A percentile compares a stretch with the other conserved stretches of the same genome.
Conservation (phyloP, 495 filamentous ascomycete genomes). For the Corynascus novoguineensis region DNA sequence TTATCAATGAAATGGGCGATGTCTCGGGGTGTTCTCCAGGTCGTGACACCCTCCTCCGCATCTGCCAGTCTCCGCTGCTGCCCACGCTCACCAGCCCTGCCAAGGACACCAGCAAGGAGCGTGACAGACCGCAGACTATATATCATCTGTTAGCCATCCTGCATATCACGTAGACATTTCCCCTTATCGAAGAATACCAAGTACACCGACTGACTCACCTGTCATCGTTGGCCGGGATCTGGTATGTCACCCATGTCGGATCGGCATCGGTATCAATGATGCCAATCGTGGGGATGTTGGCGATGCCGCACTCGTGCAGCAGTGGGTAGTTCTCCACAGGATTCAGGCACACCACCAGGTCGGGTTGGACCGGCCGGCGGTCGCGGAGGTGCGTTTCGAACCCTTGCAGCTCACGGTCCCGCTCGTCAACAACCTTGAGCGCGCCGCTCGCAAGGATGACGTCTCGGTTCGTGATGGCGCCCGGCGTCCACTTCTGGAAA, state of each 20-base stretch:
- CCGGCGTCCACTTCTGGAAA: slow-evolving; percentile 91
- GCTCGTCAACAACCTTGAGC: slow-evolving; percentile 63
- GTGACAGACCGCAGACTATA: slow-evolving; percentile 70
- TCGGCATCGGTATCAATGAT: slow-evolving; percentile 91
- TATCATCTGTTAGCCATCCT: background rate
- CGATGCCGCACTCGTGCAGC: slow-evolving; percentile 83
- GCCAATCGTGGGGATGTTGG: slow-evolving; percentile 89
- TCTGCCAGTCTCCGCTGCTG: slow-evolving; percentile 56
- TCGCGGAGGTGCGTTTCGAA: slow-evolving; percentile 60
- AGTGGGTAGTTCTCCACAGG: slow-evolving; percentile 85
- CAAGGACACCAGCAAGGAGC: slow-evolving; percentile 80
- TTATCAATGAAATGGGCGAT: slow-evolving; percentile 26
- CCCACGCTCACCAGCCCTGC: slow-evolving; percentile 75
- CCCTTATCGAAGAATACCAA: background rate
- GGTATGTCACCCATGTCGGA: slow-evolving; percentile 92
- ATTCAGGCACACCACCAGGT: slow-evolving; percentile 89
- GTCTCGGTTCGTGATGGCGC: slow-evolving; percentile 86
- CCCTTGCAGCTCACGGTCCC: slow-evolving; percentile 60
- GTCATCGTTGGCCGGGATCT: slow-evolving; percentile 95
- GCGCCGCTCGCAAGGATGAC: slow-evolving; percentile 67
- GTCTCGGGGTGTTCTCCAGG: slow-evolving; percentile 49
- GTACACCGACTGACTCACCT: slow-evolving; percentile 45
- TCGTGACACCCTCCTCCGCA: slow-evolving; percentile 54
- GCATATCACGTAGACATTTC: background rate
- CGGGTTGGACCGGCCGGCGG: slow-evolving; percentile 64